Percentiles rank a stretch among this genome's conserved stretches.
phyloP scores from a whole-genome alignment of 805 yeast genomes.

The Saccharomycopsis selenospora region DNA sequence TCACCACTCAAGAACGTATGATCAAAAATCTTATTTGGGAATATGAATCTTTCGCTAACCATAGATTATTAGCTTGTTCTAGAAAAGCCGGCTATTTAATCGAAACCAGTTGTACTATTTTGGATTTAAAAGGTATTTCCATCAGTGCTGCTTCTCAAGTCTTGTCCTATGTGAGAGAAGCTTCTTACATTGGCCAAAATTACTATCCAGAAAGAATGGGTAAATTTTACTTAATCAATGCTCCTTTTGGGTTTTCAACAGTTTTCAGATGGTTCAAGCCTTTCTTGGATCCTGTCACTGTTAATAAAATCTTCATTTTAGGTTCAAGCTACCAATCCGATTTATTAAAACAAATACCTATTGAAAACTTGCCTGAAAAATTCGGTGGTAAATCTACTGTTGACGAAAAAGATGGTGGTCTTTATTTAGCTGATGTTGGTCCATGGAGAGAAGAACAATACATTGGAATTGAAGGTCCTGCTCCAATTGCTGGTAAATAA shows the following conservation, averaged over 20 bases:
- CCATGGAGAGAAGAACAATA: conserved; percentile 92
- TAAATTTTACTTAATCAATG: conserved; percentile 88
- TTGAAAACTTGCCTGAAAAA: conserved; percentile 82
- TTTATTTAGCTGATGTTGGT: conserved; percentile 83
- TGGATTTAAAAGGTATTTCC: conserved; percentile 93
- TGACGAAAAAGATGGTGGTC: conserved; percentile 64
- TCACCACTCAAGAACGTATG: conserved; percentile 95
- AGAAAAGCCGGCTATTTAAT: conserved; percentile 69
- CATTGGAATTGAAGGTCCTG: conserved; percentile 94
- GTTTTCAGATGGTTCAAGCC: conserved; percentile 89
- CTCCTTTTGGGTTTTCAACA: conserved; percentile 95
- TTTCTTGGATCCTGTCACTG: conserved; percentile 95
- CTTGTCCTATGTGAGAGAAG: conserved; percentile 81
- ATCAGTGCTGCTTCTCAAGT: conserved; percentile 79
- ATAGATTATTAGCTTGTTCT: conserved; percentile 91
- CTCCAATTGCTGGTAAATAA: conserved; percentile 47
- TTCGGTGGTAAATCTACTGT: conserved; percentile 80
- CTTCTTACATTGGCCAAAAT: conserved; percentile 91
- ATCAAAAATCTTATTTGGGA: conserved; percentile 94
- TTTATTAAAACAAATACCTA: conserved; percentile 84
- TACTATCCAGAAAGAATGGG: conserved; percentile 99
- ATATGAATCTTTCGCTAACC: conserved; percentile 80
- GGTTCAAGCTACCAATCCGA: conserved; percentile 76
- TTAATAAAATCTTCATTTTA: conserved; percentile 84
- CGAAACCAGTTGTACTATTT: conserved; percentile 93